phyloP scores from a whole-genome alignment of 2,329 filamentous ascomycete genomes.

The Coniella vitis region DNA sequence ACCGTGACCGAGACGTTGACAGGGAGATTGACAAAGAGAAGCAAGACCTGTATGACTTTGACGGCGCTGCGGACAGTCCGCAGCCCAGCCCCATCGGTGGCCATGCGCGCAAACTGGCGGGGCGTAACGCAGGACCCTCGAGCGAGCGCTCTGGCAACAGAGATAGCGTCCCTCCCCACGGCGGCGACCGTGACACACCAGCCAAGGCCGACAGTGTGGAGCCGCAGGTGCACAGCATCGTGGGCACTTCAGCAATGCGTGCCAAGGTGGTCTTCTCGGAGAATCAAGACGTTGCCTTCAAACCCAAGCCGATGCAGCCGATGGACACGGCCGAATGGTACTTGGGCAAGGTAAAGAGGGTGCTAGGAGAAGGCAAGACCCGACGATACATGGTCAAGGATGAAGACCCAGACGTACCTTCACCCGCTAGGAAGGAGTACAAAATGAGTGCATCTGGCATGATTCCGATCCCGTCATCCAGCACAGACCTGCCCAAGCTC shows the following conservation, averaged over 20 bases:
- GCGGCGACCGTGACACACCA: slow-evolving; percentile 44
- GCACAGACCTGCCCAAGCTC: slow-evolving; percentile 49
- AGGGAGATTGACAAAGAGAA: slow-evolving; percentile 18
- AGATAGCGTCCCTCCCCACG: slow-evolving; percentile 25
- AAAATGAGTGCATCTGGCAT: slow-evolving; percentile 67
- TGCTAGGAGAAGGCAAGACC: slow-evolving; percentile 70
- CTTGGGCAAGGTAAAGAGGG: slow-evolving; percentile 68
- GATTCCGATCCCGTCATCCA: slow-evolving; percentile 63
- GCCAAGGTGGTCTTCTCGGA: slow-evolving; percentile 53
- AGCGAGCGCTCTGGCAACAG: slow-evolving; percentile 25
- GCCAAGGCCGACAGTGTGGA: slow-evolving; percentile 51
- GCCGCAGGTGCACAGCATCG: slow-evolving; percentile 34
- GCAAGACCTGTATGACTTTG: slow-evolving; percentile 36
- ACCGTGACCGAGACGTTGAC: slow-evolving; percentile 29
- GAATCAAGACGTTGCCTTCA: slow-evolving; percentile 61
- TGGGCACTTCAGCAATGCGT: slow-evolving; percentile 31
- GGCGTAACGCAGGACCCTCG: slow-evolving; percentile 21
- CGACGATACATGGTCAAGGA: slow-evolving; percentile 75
- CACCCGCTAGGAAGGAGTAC: slow-evolving; percentile 60
- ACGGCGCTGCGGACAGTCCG: slow-evolving; percentile 35
- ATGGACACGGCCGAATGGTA: slow-evolving; percentile 59
- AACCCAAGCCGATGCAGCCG: slow-evolving; percentile 45
- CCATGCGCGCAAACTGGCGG: slow-evolving; percentile 30
- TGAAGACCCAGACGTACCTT: slow-evolving; percentile 62
- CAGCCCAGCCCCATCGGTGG: slow-evolving; percentile 33